These are phyloP conservation scores for Fragaria vesca DNA, from an alignment of 306 rosid genomes.

Conservation along the genomic window DNA sequence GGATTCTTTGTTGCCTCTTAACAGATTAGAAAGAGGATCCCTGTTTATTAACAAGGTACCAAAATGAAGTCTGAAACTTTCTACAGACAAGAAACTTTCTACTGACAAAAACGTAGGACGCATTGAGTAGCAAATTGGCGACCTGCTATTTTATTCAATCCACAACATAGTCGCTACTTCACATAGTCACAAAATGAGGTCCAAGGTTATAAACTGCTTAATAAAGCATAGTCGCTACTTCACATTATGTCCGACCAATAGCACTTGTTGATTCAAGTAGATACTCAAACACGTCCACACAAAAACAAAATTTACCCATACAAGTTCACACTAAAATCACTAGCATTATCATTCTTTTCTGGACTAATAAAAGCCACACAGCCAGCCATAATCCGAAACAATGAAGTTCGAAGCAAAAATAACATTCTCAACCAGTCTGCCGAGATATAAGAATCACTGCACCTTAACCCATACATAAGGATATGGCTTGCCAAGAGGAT, in stretches of 20 bases:
- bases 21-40: too few species aligned
- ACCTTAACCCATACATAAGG: not conserved
- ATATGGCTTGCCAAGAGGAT: conserved; percentile 15
- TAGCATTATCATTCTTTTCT: not conserved
- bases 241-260: not conserved
- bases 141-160: too few species aligned
- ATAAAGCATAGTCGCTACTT: not conserved
- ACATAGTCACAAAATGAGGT: not conserved
- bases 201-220: not conserved
- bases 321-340: not conserved
- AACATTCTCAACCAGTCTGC: conserved; percentile 1
- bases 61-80: too few species aligned
- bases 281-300: not conserved
- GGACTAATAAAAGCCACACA: not conserved
- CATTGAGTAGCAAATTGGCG: too few species aligned
- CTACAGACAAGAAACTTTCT: too few species aligned
- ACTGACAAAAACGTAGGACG: too few species aligned
- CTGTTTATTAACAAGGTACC: too few species aligned
- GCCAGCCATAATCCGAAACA: not conserved
- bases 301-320: not conserved
- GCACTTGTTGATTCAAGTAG: not conserved
- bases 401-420: not conserved
- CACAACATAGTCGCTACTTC: too few species aligned
- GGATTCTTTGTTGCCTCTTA: too few species aligned
- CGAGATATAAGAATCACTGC: not conserved